Conservation (phyloP, 2,329 filamentous ascomycete genomes). For the Diaporthe velutina region DNA sequence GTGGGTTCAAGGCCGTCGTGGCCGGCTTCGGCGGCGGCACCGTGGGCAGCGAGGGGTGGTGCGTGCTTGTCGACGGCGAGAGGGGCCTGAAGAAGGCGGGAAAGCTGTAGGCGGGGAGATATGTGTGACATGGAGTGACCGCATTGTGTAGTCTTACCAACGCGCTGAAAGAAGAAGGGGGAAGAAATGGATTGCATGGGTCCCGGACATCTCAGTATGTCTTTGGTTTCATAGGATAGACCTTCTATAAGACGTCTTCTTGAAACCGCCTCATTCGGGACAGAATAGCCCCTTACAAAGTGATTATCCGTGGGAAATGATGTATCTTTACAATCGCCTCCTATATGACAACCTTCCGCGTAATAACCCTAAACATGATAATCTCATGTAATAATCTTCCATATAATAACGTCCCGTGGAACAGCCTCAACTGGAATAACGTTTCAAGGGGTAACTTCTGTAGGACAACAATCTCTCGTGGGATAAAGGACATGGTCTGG, state of each 20-base stretch:
- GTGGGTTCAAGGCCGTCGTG: constrained; percentile 76
- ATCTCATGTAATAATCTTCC: background rate
- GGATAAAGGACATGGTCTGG: too few species aligned
- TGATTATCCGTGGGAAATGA: background rate
- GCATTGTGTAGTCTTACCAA: background rate
- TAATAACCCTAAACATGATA: background rate
- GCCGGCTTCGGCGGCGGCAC: constrained; percentile 70
- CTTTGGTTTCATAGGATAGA: background rate
- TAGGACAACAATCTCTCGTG: background rate
- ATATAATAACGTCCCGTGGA: background rate
- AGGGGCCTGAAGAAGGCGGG: constrained; percentile 68
- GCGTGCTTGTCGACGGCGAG: constrained; percentile 88
- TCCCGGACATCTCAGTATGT: background rate
- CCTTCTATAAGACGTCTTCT: background rate
- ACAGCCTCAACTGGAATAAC: background rate
- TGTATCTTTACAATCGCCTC: background rate
- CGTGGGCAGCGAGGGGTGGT: constrained; percentile 81
- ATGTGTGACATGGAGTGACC: background rate
- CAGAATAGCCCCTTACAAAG: background rate
- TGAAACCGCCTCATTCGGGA: background rate
- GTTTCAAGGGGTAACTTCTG: background rate
- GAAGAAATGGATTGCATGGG: background rate
- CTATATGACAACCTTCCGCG: background rate
- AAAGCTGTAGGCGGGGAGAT: constrained; percentile 53
- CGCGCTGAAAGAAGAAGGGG: background rate